These are phyloP conservation scores for Solanum rostratum DNA, from an alignment of 257 asterid species.

Conservation along the genomic window DNA sequence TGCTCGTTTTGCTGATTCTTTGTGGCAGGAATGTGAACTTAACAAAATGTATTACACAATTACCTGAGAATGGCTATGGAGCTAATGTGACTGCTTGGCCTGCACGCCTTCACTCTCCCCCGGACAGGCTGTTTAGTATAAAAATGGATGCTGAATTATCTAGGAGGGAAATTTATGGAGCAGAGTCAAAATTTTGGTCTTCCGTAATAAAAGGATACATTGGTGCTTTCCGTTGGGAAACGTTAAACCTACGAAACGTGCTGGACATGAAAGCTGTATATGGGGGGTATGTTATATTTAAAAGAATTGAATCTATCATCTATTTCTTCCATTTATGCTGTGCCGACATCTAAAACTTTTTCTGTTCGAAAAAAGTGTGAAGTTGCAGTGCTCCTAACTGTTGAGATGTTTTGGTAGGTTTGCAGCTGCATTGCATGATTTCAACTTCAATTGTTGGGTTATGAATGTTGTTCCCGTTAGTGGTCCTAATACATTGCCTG, in stretches of 20 bases:
- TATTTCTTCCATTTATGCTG: background rate
- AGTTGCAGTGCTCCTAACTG: background rate
- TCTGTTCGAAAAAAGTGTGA: background rate
- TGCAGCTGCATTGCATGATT: slow-evolving; percentile 53
- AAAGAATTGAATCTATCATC: background rate
- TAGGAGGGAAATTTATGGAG: slow-evolving; percentile 51
- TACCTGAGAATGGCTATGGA: slow-evolving; percentile 50
- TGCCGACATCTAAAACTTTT: background rate
- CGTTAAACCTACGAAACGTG: slow-evolving; percentile 29
- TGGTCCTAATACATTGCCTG: slow-evolving; percentile 43
- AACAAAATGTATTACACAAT: slow-evolving; percentile 34
- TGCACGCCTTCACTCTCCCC: slow-evolving; percentile 51
- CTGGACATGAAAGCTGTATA: slow-evolving; percentile 68
- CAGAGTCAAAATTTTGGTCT: slow-evolving; percentile 39
- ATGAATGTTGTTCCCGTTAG: slow-evolving; percentile 60
- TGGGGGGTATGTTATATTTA: slow-evolving; percentile 39
- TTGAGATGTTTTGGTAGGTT: slow-evolving; percentile 19
- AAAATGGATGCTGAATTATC: slow-evolving; percentile 52
- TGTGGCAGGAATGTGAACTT: slow-evolving; percentile 28
- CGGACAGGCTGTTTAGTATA: slow-evolving; percentile 44
- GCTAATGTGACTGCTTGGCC: slow-evolving; percentile 45
- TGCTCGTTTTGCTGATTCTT: background rate
- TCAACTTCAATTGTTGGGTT: slow-evolving; percentile 44
- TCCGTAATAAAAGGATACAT: slow-evolving; percentile 44
- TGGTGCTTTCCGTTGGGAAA: slow-evolving; percentile 27